Evolutionary conservation across 2,329 filamentous ascomycete genomes (phyloP), one percentile per base, ranked within the genome.

Genomic region (Cordyceps militaris): DNA sequence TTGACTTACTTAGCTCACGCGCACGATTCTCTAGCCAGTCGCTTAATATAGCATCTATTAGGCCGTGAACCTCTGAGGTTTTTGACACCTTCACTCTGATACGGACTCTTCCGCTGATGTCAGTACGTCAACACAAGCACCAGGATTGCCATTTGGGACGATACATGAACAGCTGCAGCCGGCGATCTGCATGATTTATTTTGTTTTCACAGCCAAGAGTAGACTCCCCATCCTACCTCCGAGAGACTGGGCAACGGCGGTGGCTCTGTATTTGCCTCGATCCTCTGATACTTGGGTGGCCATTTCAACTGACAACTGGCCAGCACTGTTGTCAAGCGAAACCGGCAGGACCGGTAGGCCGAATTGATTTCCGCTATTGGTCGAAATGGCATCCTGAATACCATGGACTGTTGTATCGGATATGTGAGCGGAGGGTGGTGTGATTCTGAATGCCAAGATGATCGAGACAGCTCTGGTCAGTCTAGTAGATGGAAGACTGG

Each of bases 151-250:
- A 16, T 24, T 2, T 38, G 13, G 8, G 7, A 16, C 9, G 8
- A 26, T 9, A 7, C 21, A 16, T n/a, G 8, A 14, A 1, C 10
- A 11, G 24, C 21, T 24, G 21, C 14, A 10, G 19, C 23, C 28
- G 26, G 14, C n/a, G 5, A 28, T 42, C 16, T 5, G 10, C 14
- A 19, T 28, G 24, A n/a, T 16, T 5, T 34, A 10, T 16, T 2
- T 14, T n/a, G 8, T 19, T 19, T 11, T 54, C 38, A 54, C 28
- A 54, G 26, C 51, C 40, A 54, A 3, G 30, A 23, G 36, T 54
- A 54, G n/a, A 54, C 6, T 19, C 51, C 51, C 51, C 51, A 54
- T 34, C 51, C 51, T 3, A 44, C 28, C 21, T 54, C 51, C 14
- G 26, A 34, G 26, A 54, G 26, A 28, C 19, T 42, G 14, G n/a